Evolutionary conservation across 1,284 basidiomycete genomes (phyloP), one percentile per base, ranked within the genome.

Genomic region (Prillingera fragicola): DNA sequence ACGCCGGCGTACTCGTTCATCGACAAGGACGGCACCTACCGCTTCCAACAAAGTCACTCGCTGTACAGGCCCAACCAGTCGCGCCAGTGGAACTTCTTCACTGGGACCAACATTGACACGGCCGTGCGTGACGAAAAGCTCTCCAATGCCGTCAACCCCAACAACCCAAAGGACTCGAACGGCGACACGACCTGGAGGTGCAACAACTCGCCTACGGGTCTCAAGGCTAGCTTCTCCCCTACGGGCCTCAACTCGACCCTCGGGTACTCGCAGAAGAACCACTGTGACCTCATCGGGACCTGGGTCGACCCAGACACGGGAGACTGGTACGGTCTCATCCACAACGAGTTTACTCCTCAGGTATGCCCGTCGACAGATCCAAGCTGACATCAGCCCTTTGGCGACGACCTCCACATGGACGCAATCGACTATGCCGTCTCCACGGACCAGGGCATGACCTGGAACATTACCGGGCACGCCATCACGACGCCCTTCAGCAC

Each of bases 221-320:
- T 23, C 18, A 21, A 22, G 22, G 23, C 43, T n/a, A 44, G 36
- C 5, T 43, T 36, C 34, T n/a, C 41, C 25, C 26, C 28, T n/a
- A n/a, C n/a, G n/a, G n/a, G n/a, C n/a, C n/a, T n/a, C n/a, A n/a
- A n/a, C n/a, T n/a, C n/a, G n/a, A n/a, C n/a, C n/a, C n/a, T n/a
- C n/a, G 27, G 15, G 0, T 45, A 45, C 33, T 32, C 27, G 21
- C 44, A 45, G 38, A 17, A 17, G 3, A 45, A 45, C 44, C 41
- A 35, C 33, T 45, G 44, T 28, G 44, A 45, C 28, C 44, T 45
- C n/a, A 37, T 37, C n/a, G 44, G 44, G 0, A 15, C 41, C 8
- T 42, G 41, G 41, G 38, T 45, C 23, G 44, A 45, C 32, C 44
- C 44, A 12, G 44, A 45, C 33, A 32, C 27, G 3, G 41, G 41